A percentile compares a stretch with the other conserved stretches of the same genome.
Conservation (phyloP, 495 filamentous ascomycete species). For the Darksidea phi region DNA sequence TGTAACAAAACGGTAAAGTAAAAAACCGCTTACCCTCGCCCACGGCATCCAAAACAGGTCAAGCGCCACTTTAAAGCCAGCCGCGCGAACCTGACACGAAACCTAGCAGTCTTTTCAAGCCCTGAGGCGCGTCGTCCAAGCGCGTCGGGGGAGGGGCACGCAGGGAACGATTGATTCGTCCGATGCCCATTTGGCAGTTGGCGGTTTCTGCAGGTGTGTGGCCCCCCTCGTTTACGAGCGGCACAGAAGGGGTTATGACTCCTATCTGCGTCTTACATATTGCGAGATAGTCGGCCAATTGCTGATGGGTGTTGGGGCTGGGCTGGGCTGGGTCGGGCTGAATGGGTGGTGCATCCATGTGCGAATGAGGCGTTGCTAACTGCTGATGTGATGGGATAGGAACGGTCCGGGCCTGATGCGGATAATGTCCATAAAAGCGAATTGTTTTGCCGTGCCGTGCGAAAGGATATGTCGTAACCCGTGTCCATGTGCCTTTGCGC, state of each 20-base stretch:
- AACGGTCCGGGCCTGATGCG: too few relatives aligned
- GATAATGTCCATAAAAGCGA: too few relatives aligned
- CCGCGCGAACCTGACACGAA: conserved; percentile 3
- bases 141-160: background rate
- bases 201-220: too few relatives aligned
- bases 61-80: too few relatives aligned
- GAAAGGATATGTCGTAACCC: background rate
- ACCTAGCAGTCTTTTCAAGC: background rate
- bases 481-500: background rate
- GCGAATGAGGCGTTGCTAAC: too few relatives aligned
- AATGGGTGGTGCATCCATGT: too few relatives aligned
- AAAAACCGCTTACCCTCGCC: too few relatives aligned
- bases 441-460: background rate
- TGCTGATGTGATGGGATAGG: too few relatives aligned
- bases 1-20: too few relatives aligned
- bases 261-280: background rate
- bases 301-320: background rate
- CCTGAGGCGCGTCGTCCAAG: background rate
- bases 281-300: background rate
- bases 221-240: background rate
- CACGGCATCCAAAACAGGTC: too few relatives aligned
- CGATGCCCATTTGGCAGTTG: background rate
- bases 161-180: background rate
- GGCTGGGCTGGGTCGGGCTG: background rate
- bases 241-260: background rate